Percentiles rank a stretch among this genome's conserved stretches.
Evolutionary conservation across 78 protist genomes (phyloP).

Genomic region (Dictyostelium firmibasis): DNA sequence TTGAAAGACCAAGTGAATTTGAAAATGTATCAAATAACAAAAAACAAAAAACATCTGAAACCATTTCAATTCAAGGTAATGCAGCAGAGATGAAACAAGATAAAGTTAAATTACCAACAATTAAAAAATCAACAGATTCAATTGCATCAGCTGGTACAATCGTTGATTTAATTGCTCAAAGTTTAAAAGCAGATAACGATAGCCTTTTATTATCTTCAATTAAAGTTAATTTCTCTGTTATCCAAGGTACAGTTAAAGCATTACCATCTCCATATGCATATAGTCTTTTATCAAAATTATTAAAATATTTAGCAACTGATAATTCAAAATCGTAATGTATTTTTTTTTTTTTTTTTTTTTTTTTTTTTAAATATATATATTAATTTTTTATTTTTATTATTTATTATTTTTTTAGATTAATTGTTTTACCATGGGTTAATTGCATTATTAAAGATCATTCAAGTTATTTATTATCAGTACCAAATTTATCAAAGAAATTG

Average conservation of each 20-base stretch:
- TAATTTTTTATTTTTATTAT: neutral
- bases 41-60: neutral
- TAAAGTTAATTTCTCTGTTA: neutral
- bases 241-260: slow-evolving; percentile 39
- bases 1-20: neutral
- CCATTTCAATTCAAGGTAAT: neutral
- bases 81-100: neutral
- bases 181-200: slow-evolving; percentile 5
- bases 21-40: neutral
- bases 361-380: neutral
- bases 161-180: slow-evolving; percentile 23
- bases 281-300: slow-evolving; percentile 10
- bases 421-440: slow-evolving; percentile 37
- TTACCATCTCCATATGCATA: slow-evolving; percentile 71
- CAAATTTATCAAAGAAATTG: slow-evolving; percentile 1
- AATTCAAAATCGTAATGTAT: slow-evolving; percentile 40
- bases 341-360: neutral
- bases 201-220: slow-evolving; percentile 1
- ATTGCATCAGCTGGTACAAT: slow-evolving; percentile 35
- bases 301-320: slow-evolving; percentile 29
- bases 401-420: neutral
- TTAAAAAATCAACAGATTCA: neutral
- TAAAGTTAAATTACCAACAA: neutral
- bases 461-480: slow-evolving; percentile 39
- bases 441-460: slow-evolving; percentile 45